A percentile compares a stretch with the other conserved stretches of the same genome.
phyloP scores from a whole-genome alignment of 2,329 filamentous ascomycete species.

The Penicillium crustosum region DNA sequence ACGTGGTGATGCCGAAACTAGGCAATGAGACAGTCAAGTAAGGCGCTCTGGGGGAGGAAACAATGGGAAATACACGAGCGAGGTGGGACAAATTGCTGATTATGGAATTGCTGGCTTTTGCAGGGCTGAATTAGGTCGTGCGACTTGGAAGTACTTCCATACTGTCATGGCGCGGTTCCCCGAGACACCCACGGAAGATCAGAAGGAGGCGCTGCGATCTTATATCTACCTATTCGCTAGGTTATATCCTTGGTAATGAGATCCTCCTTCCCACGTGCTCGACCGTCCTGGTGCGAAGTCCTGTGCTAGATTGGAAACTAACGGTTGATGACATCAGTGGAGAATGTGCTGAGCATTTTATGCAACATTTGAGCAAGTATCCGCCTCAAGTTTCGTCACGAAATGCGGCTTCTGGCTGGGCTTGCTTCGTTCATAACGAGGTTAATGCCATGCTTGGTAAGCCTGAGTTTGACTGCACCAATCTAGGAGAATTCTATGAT shows the following conservation, averaged over 20 bases:
- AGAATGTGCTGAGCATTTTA: conserved; percentile 66
- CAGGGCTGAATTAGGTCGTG: conserved; percentile 63
- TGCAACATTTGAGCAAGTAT: conserved; percentile 60
- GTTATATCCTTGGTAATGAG: conserved; percentile 60
- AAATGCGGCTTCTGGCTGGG: conserved; percentile 64
- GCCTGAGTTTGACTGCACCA: conserved; percentile 61
- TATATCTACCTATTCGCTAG: conserved; percentile 65
- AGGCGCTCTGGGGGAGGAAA: conserved; percentile 3
- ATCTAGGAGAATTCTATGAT: conserved; percentile 67
- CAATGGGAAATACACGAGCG: background rate
- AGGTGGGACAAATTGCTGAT: conserved; percentile 6
- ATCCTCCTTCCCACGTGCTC: background rate
- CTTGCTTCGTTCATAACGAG: conserved; percentile 65
- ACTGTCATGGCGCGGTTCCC: conserved; percentile 67
- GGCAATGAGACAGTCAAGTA: conserved; percentile 53
- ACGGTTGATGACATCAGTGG: conserved; percentile 45
- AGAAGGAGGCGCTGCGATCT: conserved; percentile 58
- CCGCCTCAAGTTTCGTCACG: conserved; percentile 64
- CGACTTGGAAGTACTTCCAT: conserved; percentile 66
- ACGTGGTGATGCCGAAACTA: conserved; percentile 48
- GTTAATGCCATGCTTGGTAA: conserved; percentile 64
- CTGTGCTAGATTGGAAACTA: conserved; percentile 5
- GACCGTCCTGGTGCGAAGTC: background rate
- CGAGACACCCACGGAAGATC: conserved; percentile 60
- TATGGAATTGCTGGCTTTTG: conserved; percentile 7